Percentiles rank a stretch among this genome's conserved stretches.
Evolutionary conservation across 2,329 filamentous ascomycete species (phyloP).

Genomic region (Cylindrodendrum hubeiense): DNA sequence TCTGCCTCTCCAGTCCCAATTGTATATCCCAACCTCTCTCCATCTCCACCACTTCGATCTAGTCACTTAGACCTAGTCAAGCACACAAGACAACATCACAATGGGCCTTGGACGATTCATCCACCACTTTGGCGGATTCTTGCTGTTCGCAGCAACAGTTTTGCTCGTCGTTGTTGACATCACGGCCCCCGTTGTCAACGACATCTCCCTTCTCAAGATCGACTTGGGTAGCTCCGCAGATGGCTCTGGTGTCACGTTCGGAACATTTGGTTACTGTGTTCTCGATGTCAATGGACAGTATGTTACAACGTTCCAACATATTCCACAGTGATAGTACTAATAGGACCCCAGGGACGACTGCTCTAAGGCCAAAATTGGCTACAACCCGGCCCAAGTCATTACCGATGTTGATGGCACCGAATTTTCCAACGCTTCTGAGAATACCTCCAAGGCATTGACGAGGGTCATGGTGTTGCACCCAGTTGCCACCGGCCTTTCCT

Average conservation of each 20-base stretch:
- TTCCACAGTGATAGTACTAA: constrained; percentile 19
- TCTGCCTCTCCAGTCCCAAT: constrained; percentile 1
- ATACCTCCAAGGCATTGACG: constrained; percentile 64
- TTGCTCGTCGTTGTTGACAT: constrained; percentile 71
- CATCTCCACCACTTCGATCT: not conserved
- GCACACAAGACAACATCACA: constrained; percentile 37
- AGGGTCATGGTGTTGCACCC: constrained; percentile 73
- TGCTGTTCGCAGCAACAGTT: constrained; percentile 67
- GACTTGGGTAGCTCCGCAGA: constrained; percentile 54
- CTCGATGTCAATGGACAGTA: constrained; percentile 43
- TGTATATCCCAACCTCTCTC: constrained; percentile 1
- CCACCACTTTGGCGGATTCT: constrained; percentile 69
- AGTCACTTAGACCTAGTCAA: not conserved
- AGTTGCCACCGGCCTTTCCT: constrained; percentile 67
- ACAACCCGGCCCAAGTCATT: constrained; percentile 64
- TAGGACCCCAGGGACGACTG: constrained; percentile 57
- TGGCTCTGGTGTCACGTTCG: constrained; percentile 61
- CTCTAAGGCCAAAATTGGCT: constrained; percentile 64
- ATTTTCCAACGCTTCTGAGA: constrained; percentile 57
- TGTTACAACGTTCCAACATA: constrained; percentile 4
- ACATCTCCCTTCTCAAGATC: constrained; percentile 67
- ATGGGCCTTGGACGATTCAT: constrained; percentile 64
- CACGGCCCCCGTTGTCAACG: constrained; percentile 68
- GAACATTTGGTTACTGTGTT: constrained; percentile 71
- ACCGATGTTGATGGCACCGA: constrained; percentile 46